phyloP scores from a whole-genome alignment of 1,139 yeast species.

The Yamadazyma buinensis region DNA sequence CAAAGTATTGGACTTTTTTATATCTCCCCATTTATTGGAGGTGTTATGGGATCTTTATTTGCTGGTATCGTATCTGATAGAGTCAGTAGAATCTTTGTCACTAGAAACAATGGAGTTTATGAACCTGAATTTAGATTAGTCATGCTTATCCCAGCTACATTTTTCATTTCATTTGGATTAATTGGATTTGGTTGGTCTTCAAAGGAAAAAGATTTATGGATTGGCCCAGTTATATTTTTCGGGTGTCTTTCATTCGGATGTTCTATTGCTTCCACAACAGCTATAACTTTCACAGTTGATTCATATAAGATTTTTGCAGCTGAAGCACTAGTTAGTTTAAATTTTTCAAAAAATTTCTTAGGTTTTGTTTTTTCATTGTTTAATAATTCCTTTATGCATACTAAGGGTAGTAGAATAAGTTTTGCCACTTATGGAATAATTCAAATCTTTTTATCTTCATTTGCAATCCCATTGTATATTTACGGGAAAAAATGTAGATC shows the following conservation, averaged over 20 bases:
- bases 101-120: constrained; percentile 48
- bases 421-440: constrained; percentile 54
- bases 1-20: constrained; percentile 56
- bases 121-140: constrained; percentile 61
- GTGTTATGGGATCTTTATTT: constrained; percentile 51
- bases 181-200: constrained; percentile 66
- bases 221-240: constrained; percentile 54
- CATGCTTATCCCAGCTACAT: constrained; percentile 51
- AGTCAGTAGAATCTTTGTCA: constrained; percentile 34
- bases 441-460: constrained; percentile 45
- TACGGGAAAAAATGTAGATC: constrained; percentile 51
- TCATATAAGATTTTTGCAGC: constrained; percentile 57
- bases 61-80: constrained; percentile 53
- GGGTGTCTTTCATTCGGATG: constrained; percentile 59
- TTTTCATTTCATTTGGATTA: constrained; percentile 45
- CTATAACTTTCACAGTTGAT: constrained; percentile 60
- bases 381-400: constrained; percentile 43
- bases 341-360: constrained; percentile 49
- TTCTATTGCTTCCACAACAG: constrained; percentile 57
- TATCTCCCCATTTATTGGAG: constrained; percentile 57
- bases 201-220: constrained; percentile 47
- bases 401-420: constrained; percentile 43
- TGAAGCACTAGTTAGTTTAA: constrained; percentile 55
- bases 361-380: constrained; percentile 59
- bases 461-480: constrained; percentile 51